Base-by-base conservation (phyloP, 768 basidiomycete genomes). In the Hypholoma fasciculare region DNA sequence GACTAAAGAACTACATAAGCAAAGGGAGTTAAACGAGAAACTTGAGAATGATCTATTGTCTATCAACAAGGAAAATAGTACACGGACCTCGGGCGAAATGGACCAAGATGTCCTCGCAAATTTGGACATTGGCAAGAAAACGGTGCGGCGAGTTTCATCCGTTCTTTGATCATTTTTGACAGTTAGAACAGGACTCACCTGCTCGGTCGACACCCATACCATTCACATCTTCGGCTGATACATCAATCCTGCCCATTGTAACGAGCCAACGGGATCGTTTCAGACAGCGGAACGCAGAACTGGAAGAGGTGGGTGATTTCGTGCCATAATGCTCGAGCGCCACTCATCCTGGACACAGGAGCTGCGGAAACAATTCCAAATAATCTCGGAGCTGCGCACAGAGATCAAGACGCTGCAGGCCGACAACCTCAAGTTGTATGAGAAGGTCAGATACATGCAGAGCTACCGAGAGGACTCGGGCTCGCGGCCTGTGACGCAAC, bases 381-480 rank as follows among this genome's bases (percentile, higher is more conserved):
- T 88, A 57, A 96, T 98, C 58, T 94, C 94, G 0, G 96, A 97
- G 67, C 78, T 98, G n/a, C 88, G 96, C 16, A 76, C 87, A 23
- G 97, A 98, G 74, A 87, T 95, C 74, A 94, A 96, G 71, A 86
- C 84, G 54, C 80, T 99, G 39, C 96, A 98, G 73, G 81, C 88
- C 1, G 97, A 98, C 73, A 99, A 98, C 70, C 83, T 99, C 46
- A 98, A 99, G 72, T 77, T 98, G 59, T 98, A 98, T 73, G 97
- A 98, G 74, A 99, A 98, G 77, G 96, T 98, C 52, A 87, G 96
- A 60, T 98, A 98, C 71, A 97, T 98, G 88, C 96, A 98, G 71
- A 93, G 90, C 60, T 99, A 98, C 67, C 84, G 92, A 16, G 92
- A 94, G 67, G 90, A 92, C 38, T 75, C 82, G 27, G 78, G 76